phyloP scores from a whole-genome alignment of 306 rosid genomes.

The Canavalia gladiata region DNA sequence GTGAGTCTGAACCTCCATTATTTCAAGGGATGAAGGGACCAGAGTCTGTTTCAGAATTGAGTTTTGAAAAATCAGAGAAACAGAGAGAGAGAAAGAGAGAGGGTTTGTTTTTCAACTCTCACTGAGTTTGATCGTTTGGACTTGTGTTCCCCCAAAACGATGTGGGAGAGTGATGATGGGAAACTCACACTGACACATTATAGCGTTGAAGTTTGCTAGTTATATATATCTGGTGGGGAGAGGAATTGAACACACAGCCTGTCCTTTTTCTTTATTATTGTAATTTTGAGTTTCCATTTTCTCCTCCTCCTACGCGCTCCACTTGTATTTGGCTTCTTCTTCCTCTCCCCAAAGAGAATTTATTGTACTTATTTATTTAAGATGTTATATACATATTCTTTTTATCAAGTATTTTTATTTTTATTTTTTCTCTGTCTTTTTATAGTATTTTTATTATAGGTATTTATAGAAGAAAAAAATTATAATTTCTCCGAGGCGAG shows the following conservation, averaged over 20 bases:
- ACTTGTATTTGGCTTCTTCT: not conserved
- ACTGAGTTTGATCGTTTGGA: not conserved
- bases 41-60: not conserved
- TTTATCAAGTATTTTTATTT: too few species aligned
- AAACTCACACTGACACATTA: not conserved
- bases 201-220: not conserved
- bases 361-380: too few species aligned
- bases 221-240: not conserved
- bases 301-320: constrained; percentile 7
- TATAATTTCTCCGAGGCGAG: not conserved
- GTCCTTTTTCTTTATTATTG: not conserved
- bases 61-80: not conserved
- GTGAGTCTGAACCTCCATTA: constrained; percentile 47
- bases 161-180: not conserved
- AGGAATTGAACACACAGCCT: not conserved
- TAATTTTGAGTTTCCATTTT: not conserved
- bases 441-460: too few species aligned
- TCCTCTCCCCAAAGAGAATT: too few species aligned
- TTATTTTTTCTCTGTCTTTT: too few species aligned
- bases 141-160: not conserved
- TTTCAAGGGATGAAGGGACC: not conserved
- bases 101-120: not conserved
- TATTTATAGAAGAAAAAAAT: too few species aligned
- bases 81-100: not conserved
- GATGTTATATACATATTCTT: too few species aligned